Evolutionary conservation across 2,329 filamentous ascomycete species (phyloP).

Genomic region (Fusarium annulatum): DNA sequence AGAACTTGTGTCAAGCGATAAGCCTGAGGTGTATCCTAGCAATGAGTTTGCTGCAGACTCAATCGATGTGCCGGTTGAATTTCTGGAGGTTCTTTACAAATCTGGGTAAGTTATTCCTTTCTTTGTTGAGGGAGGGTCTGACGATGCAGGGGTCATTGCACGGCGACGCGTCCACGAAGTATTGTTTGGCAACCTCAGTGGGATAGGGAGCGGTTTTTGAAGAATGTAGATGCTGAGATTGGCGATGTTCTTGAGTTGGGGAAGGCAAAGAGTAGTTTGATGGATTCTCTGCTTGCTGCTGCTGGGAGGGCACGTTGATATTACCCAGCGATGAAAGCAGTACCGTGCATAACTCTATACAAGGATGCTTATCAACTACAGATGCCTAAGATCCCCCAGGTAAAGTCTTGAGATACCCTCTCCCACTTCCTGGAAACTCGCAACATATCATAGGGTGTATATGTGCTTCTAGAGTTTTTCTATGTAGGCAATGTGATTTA

Average conservation of each 20-base stretch:
- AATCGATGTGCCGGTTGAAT: not conserved
- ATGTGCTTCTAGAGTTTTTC: too few relatives aligned
- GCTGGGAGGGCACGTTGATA: not conserved
- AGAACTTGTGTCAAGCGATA: not conserved
- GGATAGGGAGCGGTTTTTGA: not conserved
- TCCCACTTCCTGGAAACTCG: too few relatives aligned
- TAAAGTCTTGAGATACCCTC: not conserved
- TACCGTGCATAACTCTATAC: rapidly evolving
- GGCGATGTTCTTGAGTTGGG: not conserved
- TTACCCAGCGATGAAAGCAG: rapidly evolving
- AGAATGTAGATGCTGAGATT: not conserved
- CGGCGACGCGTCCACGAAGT: not conserved
- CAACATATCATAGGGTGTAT: too few relatives aligned
- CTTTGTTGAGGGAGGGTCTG: rapidly evolving
- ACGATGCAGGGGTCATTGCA: not conserved
- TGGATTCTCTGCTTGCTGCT: not conserved
- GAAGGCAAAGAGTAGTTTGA: not conserved
- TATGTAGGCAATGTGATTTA: not conserved
- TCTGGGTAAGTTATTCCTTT: not conserved
- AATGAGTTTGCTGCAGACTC: not conserved
- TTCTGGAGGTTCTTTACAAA: not conserved
- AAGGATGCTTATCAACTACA: not conserved
- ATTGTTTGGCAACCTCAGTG: not conserved
- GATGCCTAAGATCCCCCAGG: rapidly evolving
- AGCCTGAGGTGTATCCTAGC: not conserved